Evolutionary conservation across 2,329 filamentous ascomycete genomes (phyloP), one percentile per base, ranked within the genome.

Genomic region (Fusarium sp.): DNA sequence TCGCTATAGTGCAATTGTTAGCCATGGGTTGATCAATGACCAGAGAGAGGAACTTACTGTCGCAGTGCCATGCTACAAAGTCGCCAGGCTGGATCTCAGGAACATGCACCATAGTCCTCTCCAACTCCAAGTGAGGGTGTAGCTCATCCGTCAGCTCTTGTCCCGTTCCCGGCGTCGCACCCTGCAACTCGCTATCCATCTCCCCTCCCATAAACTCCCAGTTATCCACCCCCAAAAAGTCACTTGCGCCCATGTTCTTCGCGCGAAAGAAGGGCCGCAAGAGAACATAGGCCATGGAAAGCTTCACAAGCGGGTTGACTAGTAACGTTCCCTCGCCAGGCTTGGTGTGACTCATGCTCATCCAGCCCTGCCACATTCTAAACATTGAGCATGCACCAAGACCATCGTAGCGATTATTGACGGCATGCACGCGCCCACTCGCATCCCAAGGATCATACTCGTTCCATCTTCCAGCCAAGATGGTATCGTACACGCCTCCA

Each of bases 301-400:
- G 87, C 68, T 87, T 87, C 47, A 96, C 81, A 55, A 97, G 83
- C 1, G 95, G 95, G 74, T 95, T 95, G 3, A 97, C 92, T 45
- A 93, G 85, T 55, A 98, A 81, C 0, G 94, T 96, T 1, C 95
- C 95, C 81, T 97, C 90, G 8, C 86, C 85, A 0, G 93, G 92
- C 0, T 86, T 89, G 0, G 89, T 91, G n/a, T 84, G 82, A 62
- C 91, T 94, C 86, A 98, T 91, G 64, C 88, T 88, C 55, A 98
- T 80, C 95, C 95, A 98, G 20, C 94, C 95, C 81, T 98, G 95
- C 79, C 93, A 95, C 86, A 94, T 92, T 42, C 95, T 88, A 80
- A 97, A 94, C 84, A 94, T 93, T 47, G 87, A 91, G 80, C 93
- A 97, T 1, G 92, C 90, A 0, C 95, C 94, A 0, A 94, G 86